Evolutionary conservation across 2,329 filamentous ascomycete genomes (phyloP).

Genomic region (Sodiomyces alkalinus): DNA sequence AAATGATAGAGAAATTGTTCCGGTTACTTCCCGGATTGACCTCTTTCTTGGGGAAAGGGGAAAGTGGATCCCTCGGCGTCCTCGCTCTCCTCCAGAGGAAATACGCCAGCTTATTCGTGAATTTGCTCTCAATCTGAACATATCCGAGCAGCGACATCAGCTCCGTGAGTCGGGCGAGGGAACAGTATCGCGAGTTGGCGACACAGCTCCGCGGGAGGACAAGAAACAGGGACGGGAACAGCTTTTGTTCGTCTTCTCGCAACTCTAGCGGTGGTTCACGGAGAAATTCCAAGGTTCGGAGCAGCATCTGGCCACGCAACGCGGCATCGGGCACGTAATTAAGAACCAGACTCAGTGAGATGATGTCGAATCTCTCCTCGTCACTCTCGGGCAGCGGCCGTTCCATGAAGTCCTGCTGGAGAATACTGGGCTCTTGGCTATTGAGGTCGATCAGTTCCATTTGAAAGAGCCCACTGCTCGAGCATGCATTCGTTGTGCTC

Average conservation of each 20-base stretch:
- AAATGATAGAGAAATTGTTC: constrained; percentile 82
- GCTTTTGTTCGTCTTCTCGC: constrained; percentile 11
- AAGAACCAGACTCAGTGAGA: constrained; percentile 82
- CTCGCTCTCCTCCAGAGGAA: constrained; percentile 57
- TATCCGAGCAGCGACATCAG: constrained; percentile 76
- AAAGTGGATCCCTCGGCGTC: constrained; percentile 7
- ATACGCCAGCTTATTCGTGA: constrained; percentile 73
- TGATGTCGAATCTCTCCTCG: constrained; percentile 63
- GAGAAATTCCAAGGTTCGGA: constrained; percentile 58
- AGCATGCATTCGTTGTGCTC: constrained; percentile 73
- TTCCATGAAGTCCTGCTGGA: constrained; percentile 89
- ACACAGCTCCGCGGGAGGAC: constrained; percentile 83
- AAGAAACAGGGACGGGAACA: constrained; percentile 64
- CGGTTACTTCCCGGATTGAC: constrained; percentile 58
- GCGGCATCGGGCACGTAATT: constrained; percentile 79
- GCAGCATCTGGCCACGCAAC: constrained; percentile 72
- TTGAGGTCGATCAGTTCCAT: constrained; percentile 81
- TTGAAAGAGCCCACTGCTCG: constrained; percentile 52
- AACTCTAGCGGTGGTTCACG: constrained; percentile 15
- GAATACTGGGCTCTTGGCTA: constrained; percentile 67
- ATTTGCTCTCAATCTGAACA: constrained; percentile 46
- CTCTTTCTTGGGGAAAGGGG: constrained; percentile 54
- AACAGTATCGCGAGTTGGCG: constrained; percentile 79
- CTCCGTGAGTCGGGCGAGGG: constrained; percentile 47
- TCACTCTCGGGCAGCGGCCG: constrained; percentile 52